Conservation (phyloP, 2,329 filamentous ascomycete species). For the Hypoxylon sp. region DNA sequence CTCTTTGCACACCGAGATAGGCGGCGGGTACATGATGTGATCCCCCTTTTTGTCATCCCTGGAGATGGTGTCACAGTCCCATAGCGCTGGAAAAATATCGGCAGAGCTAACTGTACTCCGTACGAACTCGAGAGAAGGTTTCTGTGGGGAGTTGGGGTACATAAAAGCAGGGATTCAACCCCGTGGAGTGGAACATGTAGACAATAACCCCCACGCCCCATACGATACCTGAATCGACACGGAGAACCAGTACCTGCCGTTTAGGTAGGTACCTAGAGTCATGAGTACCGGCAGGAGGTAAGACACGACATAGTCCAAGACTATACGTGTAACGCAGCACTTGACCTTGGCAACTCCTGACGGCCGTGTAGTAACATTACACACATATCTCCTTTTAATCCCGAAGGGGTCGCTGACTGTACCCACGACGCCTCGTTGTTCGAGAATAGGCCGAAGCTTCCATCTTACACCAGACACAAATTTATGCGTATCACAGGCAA, state of each 20-base stretch:
- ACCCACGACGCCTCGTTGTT: slow-evolving; percentile 4
- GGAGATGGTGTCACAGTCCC: slow-evolving; percentile 24
- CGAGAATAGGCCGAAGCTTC: slow-evolving; percentile 23
- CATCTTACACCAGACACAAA: slow-evolving; percentile 6
- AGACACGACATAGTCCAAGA: slow-evolving; percentile 35
- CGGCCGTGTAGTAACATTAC: slow-evolving; percentile 36
- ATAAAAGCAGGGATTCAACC: slow-evolving; percentile 50
- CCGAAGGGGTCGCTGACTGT: slow-evolving; percentile 32
- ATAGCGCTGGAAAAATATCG: slow-evolving; percentile 34
- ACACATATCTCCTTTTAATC: slow-evolving; percentile 43
- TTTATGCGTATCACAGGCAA: slow-evolving; percentile 22
- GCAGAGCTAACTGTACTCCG: slow-evolving; percentile 30
- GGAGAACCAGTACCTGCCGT: slow-evolving; percentile 34
- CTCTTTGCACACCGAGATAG: slow-evolving; percentile 36
- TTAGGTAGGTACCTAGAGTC: slow-evolving; percentile 27
- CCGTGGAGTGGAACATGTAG: slow-evolving; percentile 48
- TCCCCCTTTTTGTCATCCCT: slow-evolving; percentile 22
- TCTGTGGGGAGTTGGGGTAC: slow-evolving; percentile 48
- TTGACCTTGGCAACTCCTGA: slow-evolving; percentile 35
- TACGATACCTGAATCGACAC: slow-evolving; percentile 25
- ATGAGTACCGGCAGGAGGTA: slow-evolving; percentile 35
- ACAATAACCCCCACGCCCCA: slow-evolving; percentile 31
- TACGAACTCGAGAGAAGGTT: slow-evolving; percentile 39
- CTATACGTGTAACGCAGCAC: slow-evolving; percentile 37
- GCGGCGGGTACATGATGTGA: slow-evolving; percentile 12